Conservation (phyloP, 257 asterid genomes). For the Orobanche coerulescens region DNA sequence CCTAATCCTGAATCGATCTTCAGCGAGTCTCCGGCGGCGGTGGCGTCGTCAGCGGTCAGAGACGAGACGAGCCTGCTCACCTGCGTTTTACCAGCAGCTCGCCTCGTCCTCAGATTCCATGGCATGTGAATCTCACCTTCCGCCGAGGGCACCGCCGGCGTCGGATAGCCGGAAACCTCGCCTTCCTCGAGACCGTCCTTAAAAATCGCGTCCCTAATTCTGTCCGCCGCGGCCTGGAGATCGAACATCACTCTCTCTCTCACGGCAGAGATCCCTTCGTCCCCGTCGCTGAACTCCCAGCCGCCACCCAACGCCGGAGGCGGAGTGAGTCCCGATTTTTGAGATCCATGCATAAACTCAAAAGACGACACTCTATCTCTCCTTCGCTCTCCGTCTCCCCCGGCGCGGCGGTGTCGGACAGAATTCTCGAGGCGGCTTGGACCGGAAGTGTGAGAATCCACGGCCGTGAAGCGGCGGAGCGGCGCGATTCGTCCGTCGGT, state of each 20-base stretch:
- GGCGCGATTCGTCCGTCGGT: constrained; percentile 32
- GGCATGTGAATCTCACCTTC: constrained; percentile 26
- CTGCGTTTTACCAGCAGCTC: constrained; percentile 40
- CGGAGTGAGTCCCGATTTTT: constrained; percentile 9
- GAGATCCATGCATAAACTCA: constrained; percentile 20
- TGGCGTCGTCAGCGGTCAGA: constrained; percentile 7
- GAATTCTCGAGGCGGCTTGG: constrained; percentile 15
- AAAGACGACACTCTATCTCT: not conserved
- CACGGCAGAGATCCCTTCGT: constrained; percentile 48
- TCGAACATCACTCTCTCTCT: constrained; percentile 61
- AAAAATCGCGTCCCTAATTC: constrained; percentile 42
- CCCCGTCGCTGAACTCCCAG: constrained; percentile 15
- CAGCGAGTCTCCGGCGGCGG: constrained; percentile 14
- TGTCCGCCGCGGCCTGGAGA: constrained; percentile 50
- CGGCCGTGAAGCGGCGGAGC: constrained; percentile 22
- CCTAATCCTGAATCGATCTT: constrained; percentile 16
- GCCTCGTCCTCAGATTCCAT: constrained; percentile 61
- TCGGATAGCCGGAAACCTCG: constrained; percentile 16
- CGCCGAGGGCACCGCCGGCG: constrained; percentile 20
- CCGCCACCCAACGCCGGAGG: constrained; percentile 18
- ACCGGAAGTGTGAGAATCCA: constrained; percentile 15
- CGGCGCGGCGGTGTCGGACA: constrained; percentile 13
- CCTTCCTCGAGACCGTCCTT: constrained; percentile 29
- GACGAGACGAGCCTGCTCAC: not conserved
- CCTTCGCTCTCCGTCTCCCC: constrained; percentile 3